phyloP scores from a whole-genome alignment of 305 asterid species.

The Stenogyne calaminthoides region DNA sequence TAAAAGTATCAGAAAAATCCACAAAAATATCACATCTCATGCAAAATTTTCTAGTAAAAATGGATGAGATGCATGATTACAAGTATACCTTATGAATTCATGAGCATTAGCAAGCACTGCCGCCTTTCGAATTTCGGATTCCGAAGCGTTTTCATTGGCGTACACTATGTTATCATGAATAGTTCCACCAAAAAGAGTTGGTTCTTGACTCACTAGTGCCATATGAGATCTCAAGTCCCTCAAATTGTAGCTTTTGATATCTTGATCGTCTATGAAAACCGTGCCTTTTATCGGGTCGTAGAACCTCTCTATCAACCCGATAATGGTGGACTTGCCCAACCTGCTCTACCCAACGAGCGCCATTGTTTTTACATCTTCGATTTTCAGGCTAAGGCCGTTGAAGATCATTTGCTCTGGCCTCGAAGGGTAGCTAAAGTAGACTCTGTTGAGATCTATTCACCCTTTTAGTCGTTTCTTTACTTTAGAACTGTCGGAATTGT shows the following conservation, averaged over 20 bases:
- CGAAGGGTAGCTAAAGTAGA: constrained; percentile 62
- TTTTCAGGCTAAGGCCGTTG: constrained; percentile 58
- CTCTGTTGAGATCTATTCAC: constrained; percentile 47
- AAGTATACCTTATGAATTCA: constrained; percentile 64
- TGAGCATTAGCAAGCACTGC: constrained; percentile 72
- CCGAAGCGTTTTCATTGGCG: constrained; percentile 57
- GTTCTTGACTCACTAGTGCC: constrained; percentile 82
- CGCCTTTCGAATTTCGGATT: constrained; percentile 65
- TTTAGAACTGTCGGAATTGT: constrained; percentile 37
- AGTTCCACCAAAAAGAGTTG: constrained; percentile 68
- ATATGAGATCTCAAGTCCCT: constrained; percentile 66
- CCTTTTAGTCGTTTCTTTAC: constrained; percentile 43
- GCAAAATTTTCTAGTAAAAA: no score
- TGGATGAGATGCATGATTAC: not conserved
- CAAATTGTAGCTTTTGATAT: constrained; percentile 58
- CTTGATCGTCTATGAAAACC: constrained; percentile 54
- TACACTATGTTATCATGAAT: constrained; percentile 60
- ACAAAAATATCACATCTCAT: no score
- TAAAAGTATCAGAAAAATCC: no score
- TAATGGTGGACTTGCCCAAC: constrained; percentile 74
- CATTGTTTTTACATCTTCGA: constrained; percentile 58
- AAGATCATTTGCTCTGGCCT: constrained; percentile 74
- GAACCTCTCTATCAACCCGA: constrained; percentile 71
- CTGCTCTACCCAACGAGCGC: constrained; percentile 86
- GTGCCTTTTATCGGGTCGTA: constrained; percentile 71